Percentiles rank a stretch among this genome's conserved stretches.
Conservation (phyloP, 2,329 filamentous ascomycete species). For the Talaromyces funiculosus region DNA sequence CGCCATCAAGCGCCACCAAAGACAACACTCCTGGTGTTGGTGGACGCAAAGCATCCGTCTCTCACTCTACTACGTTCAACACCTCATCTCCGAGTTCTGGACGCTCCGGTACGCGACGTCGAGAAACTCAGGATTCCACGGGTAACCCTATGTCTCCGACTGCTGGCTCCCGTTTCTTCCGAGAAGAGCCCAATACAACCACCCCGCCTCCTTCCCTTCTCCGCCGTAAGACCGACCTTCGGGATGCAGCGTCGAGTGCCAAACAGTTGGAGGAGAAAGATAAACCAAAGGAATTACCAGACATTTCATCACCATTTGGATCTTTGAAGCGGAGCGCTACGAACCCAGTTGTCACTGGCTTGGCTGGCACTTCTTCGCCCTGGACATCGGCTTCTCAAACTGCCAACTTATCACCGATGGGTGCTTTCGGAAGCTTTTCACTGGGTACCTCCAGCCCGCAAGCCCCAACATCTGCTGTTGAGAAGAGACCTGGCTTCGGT, state of each 20-base stretch:
- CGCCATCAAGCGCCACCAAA: constrained; percentile 62
- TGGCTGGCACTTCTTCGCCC: constrained; percentile 47
- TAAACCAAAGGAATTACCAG: constrained; percentile 39
- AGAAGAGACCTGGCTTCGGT: constrained; percentile 66
- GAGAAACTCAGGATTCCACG: constrained; percentile 74
- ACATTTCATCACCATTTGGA: constrained; percentile 45
- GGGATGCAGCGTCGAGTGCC: constrained; percentile 40
- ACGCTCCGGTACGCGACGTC: constrained; percentile 70
- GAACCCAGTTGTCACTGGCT: constrained; percentile 47
- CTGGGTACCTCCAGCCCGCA: constrained; percentile 50
- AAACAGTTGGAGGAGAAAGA: constrained; percentile 46
- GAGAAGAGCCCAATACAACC: constrained; percentile 49
- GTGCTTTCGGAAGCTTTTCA: constrained; percentile 88
- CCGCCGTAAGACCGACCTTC: constrained; percentile 58
- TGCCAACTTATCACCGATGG: constrained; percentile 65
- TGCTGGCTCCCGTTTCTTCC: constrained; percentile 41
- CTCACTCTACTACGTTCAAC: constrained; percentile 58
- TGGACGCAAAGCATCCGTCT: constrained; percentile 75
- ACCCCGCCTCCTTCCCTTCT: constrained; percentile 57
- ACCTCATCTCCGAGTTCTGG: constrained; percentile 67
- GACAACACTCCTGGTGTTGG: constrained; percentile 41
- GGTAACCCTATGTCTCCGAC: constrained; percentile 46
- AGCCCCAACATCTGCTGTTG: constrained; percentile 46
- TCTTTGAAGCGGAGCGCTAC: constrained; percentile 54
- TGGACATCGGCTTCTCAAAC: constrained; percentile 57